Evolutionary conservation across 352 stramenopile species (phyloP).

Genomic region (Pythium oligandrum): DNA sequence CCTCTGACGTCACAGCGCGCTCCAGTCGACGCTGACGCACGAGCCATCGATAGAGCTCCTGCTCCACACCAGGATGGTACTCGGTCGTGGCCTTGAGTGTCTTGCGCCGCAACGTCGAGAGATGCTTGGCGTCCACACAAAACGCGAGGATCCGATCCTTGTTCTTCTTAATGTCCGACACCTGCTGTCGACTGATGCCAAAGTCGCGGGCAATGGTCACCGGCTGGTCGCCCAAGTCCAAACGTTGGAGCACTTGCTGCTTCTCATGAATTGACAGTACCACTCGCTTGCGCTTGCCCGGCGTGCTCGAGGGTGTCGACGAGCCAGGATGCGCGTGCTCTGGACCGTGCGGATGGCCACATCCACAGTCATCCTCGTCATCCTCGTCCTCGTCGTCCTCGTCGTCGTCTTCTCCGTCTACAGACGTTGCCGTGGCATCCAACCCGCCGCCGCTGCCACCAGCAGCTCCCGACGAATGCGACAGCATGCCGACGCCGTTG

Average conservation of each 20-base stretch:
- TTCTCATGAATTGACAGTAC: constrained; percentile 83
- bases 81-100: constrained; percentile 62
- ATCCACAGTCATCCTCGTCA: constrained; percentile 8
- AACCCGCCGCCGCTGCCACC: background rate
- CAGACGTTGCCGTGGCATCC: constrained; percentile 2
- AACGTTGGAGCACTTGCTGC: constrained; percentile 71
- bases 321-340: background rate
- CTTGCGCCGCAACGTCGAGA: constrained; percentile 68
- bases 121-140: constrained; percentile 69
- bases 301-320: constrained; percentile 9
- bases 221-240: constrained; percentile 63
- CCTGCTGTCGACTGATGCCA: constrained; percentile 74
- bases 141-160: constrained; percentile 69
- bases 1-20: constrained; percentile 41
- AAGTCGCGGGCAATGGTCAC: constrained; percentile 53
- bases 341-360: background rate
- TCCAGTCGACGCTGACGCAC: constrained; percentile 58
- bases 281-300: constrained; percentile 71
- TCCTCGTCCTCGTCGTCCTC: constrained; percentile 15
- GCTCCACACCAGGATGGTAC: constrained; percentile 73
- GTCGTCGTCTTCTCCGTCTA: constrained; percentile 3
- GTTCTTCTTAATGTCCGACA: constrained; percentile 88
- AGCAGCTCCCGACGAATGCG: background rate
- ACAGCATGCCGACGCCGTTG: background rate
- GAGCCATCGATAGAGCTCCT: constrained; percentile 81